Evolutionary conservation across 441 rosid genomes (phyloP).

Genomic region (Populus hybrid): DNA sequence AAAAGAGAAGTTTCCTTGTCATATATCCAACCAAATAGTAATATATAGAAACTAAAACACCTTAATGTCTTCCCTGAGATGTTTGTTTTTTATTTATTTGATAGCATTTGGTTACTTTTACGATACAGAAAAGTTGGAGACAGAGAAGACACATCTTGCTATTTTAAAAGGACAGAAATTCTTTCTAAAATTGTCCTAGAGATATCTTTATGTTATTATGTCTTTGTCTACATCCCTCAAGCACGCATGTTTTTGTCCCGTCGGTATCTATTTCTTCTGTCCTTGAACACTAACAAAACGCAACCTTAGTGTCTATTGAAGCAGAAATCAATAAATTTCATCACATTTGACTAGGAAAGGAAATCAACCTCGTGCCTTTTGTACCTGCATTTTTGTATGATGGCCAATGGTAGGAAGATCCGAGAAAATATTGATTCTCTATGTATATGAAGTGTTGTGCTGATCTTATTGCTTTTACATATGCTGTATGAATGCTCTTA

Average conservation of each 20-base stretch:
- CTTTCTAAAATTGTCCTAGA: not conserved
- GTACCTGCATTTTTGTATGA: conserved; percentile 76
- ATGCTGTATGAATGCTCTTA: conserved; percentile 70
- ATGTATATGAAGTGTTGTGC: conserved; percentile 73
- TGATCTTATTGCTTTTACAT: conserved; percentile 66
- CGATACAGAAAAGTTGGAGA: too few species aligned
- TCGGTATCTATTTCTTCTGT: not conserved
- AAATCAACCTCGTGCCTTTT: not conserved
- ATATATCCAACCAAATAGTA: not conserved
- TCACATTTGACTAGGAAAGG: not conserved
- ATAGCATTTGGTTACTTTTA: not conserved
- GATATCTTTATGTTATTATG: not conserved
- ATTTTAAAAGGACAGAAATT: not conserved
- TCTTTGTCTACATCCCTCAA: not conserved
- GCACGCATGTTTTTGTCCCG: not conserved
- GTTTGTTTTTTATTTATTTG: not conserved
- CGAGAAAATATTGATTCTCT: conserved; percentile 74
- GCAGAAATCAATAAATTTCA: not conserved
- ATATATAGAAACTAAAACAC: not conserved
- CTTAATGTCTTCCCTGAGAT: not conserved
- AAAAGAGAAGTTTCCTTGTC: not conserved
- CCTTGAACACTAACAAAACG: not conserved
- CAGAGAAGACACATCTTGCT: not conserved
- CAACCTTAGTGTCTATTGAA: not conserved
- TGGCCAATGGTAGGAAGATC: conserved; percentile 70